Conservation (phyloP, 176 grass and related monocot genomes). For the Oryza australiensis region DNA sequence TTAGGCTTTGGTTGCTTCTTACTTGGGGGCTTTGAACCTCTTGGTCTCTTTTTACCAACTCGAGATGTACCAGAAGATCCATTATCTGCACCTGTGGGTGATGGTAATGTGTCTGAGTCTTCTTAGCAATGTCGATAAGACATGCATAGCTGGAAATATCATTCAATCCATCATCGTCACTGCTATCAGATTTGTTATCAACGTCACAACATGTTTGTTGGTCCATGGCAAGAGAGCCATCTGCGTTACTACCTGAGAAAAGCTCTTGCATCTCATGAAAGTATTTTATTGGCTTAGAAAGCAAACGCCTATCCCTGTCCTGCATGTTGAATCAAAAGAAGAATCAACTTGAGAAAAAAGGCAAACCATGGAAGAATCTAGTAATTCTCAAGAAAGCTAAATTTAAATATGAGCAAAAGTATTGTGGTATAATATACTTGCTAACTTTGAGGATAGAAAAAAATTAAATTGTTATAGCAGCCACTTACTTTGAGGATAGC, state of each 20-base stretch:
- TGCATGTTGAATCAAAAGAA: not conserved
- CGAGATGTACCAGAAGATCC: no score
- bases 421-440: no score
- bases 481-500: no score
- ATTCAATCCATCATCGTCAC: not conserved
- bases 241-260: not conserved
- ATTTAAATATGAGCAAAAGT: no score
- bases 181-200: no score
- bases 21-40: not conserved
- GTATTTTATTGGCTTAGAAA: not conserved
- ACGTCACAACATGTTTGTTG: not conserved
- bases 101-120: not conserved
- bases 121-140: not conserved
- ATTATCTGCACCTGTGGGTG: not conserved
- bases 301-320: not conserved
- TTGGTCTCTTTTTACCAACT: not conserved
- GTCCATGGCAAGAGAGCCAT: not conserved
- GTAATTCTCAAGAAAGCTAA: no score
- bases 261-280: not conserved
- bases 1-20: no score
- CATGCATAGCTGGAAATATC: not conserved
- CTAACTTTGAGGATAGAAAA: no score
- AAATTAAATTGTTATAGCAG: no score
- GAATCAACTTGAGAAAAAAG: no score
- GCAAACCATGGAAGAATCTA: no score